These are phyloP conservation scores for Entomortierella lignicola DNA, from an alignment of 192 early-diverging fungal genomes.

Conservation along the genomic window DNA sequence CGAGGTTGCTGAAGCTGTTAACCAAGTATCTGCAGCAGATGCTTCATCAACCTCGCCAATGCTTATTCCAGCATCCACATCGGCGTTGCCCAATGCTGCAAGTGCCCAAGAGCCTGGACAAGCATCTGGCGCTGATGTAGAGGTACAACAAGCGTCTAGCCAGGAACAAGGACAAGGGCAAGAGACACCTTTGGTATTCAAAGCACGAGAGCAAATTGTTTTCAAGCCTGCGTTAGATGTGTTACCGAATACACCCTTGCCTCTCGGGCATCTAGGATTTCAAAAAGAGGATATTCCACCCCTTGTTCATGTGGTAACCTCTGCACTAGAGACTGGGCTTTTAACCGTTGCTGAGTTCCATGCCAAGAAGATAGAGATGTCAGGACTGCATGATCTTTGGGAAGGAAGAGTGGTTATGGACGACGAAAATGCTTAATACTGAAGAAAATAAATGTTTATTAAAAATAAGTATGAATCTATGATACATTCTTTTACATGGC, in stretches of 20 bases:
- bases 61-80: neutral
- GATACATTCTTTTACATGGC: too few species aligned
- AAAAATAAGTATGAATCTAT: too few species aligned
- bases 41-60: neutral
- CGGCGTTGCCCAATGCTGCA: neutral
- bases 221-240: constrained; percentile 49
- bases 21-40: neutral
- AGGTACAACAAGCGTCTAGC: neutral
- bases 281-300: constrained; percentile 54
- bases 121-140: neutral
- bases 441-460: neutral
- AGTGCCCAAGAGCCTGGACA: neutral
- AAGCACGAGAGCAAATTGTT: constrained; percentile 44
- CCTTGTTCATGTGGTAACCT: constrained; percentile 41
- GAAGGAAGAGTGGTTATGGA: constrained; percentile 34
- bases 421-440: constrained; percentile 10
- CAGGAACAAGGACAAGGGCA: neutral
- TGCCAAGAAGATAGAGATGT: constrained; percentile 47
- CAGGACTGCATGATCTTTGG: constrained; percentile 48
- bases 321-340: constrained; percentile 29
- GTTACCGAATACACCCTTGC: constrained; percentile 46
- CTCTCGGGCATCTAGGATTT: constrained; percentile 44
- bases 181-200: constrained; percentile 19
- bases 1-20: neutral
- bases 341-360: constrained; percentile 38